phyloP scores from a whole-genome alignment of 176 grass and related monocot species.

The Elaeis guineensis region DNA sequence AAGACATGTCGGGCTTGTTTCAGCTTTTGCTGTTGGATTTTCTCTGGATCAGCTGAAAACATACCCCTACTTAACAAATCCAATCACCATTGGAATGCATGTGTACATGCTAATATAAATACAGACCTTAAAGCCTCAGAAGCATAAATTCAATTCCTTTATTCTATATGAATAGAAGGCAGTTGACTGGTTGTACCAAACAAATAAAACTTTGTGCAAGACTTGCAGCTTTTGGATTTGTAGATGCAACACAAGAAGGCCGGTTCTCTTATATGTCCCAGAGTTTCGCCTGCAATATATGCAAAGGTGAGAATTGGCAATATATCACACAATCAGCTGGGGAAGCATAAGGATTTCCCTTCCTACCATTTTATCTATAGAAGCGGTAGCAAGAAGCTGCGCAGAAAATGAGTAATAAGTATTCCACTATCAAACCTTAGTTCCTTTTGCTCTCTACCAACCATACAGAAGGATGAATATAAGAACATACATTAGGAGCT shows the following conservation, averaged over 20 bases:
- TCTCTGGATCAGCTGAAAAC: too few relatives aligned
- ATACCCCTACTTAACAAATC: too few relatives aligned
- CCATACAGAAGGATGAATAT: too few relatives aligned
- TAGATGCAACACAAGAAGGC: constrained; percentile 41
- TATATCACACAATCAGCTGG: neutral
- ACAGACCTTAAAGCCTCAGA: too few relatives aligned
- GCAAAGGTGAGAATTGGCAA: neutral
- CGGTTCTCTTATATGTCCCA: constrained; percentile 60
- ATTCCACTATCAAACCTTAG: neutral
- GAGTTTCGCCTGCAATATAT: constrained; percentile 46
- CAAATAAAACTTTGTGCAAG: constrained; percentile 1
- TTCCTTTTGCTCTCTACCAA: too few relatives aligned
- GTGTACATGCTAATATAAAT: too few relatives aligned
- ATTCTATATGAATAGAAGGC: too few relatives aligned
- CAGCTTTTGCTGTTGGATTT: too few relatives aligned
- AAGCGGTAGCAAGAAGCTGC: constrained; percentile 58
- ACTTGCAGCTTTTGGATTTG: constrained; percentile 49
- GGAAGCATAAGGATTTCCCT: neutral
- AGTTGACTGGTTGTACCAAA: neutral
- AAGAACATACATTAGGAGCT: constrained; percentile 43
- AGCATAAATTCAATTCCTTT: too few relatives aligned
- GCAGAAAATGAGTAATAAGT: constrained; percentile 1
- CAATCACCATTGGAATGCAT: too few relatives aligned
- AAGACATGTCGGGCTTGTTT: too few relatives aligned
- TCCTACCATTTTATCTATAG: constrained; percentile 53